A percentile compares a stretch with the other conserved stretches of the same genome.
These are phyloP conservation scores for Inosperma sp. DNA, from an alignment of 768 basidiomycete species.

Conservation along the genomic window DNA sequence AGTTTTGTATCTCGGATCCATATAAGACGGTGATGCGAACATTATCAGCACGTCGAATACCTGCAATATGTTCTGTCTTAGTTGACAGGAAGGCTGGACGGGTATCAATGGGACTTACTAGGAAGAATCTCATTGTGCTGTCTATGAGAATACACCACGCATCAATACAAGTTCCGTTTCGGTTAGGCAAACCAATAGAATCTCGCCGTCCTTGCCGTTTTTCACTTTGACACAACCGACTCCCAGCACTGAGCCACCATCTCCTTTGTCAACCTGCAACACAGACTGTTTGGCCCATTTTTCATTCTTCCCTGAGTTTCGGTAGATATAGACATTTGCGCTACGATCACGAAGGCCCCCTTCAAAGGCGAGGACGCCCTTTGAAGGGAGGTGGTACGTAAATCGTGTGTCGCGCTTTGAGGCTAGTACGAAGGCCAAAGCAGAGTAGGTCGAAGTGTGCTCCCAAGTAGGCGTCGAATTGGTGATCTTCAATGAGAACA, in stretches of 20 bases:
- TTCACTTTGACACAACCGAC: conserved; percentile 48
- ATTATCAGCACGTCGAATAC: too few relatives aligned
- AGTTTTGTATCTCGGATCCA: background rate
- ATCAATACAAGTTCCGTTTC: conserved; percentile 72
- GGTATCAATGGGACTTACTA: background rate
- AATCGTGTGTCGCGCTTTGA: conserved; percentile 89
- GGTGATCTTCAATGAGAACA: conserved; percentile 45
- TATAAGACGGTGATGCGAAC: too few relatives aligned
- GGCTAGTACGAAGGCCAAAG: conserved; percentile 89
- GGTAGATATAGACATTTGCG: conserved; percentile 86
- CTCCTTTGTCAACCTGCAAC: conserved; percentile 65
- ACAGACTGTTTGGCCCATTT: conserved; percentile 77
- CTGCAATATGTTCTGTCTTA: too few relatives aligned
- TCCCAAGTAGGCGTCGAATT: conserved; percentile 48
- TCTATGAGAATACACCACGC: conserved; percentile 13
- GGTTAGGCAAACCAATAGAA: conserved; percentile 63
- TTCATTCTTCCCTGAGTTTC: conserved; percentile 44
- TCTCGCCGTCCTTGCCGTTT: conserved; percentile 28
- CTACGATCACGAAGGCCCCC: conserved; percentile 61
- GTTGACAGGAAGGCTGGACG: background rate
- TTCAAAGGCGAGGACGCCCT: conserved; percentile 78
- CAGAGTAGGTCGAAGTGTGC: conserved; percentile 82
- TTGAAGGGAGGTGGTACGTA: conserved; percentile 61
- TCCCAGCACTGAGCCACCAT: conserved; percentile 73
- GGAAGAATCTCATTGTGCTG: background rate